Evolutionary conservation across 2,329 filamentous ascomycete genomes (phyloP).

Genomic region (Diaporthe batatas): DNA sequence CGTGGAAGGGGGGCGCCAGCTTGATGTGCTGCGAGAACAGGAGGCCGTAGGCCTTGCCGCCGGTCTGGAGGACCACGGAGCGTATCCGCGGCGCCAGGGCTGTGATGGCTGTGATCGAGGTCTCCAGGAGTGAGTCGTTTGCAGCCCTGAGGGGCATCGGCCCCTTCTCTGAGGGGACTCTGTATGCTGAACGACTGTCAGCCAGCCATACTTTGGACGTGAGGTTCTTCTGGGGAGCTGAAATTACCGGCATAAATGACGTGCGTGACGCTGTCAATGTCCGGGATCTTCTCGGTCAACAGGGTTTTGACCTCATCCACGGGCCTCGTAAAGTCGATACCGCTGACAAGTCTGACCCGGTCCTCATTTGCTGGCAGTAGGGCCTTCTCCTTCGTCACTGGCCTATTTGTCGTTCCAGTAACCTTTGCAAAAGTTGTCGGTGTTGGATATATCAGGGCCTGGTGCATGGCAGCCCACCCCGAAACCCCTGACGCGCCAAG

Average conservation of each 20-base stretch:
- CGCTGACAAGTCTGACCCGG: not conserved
- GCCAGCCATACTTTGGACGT: not conserved
- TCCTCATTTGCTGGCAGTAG: not conserved
- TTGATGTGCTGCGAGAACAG: conserved; percentile 7
- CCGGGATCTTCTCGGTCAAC: not conserved
- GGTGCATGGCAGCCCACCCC: conserved; percentile 15
- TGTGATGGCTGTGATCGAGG: conserved; percentile 5
- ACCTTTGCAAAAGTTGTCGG: conserved; percentile 9
- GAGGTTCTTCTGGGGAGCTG: no score
- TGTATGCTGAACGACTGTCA: not conserved
- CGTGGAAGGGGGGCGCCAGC: conserved; percentile 10
- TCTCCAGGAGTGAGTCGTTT: conserved; percentile 15
- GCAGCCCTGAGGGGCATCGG: conserved; percentile 10
- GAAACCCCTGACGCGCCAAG: conserved; percentile 32
- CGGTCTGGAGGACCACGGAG: conserved; percentile 13
- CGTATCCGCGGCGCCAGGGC: not conserved
- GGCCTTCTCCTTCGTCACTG: not conserved
- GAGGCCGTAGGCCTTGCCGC: not conserved
- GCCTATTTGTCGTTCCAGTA: conserved; percentile 11
- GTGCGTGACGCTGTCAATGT: conserved; percentile 3
- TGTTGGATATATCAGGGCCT: not conserved
- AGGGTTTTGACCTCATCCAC: conserved; percentile 7
- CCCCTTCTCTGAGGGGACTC: not conserved
- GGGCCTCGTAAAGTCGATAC: conserved; percentile 6
- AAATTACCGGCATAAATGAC: conserved; percentile 15